These are phyloP conservation scores for Mentha longifolia DNA, from an alignment of 257 asterid genomes.

Conservation along the genomic window DNA sequence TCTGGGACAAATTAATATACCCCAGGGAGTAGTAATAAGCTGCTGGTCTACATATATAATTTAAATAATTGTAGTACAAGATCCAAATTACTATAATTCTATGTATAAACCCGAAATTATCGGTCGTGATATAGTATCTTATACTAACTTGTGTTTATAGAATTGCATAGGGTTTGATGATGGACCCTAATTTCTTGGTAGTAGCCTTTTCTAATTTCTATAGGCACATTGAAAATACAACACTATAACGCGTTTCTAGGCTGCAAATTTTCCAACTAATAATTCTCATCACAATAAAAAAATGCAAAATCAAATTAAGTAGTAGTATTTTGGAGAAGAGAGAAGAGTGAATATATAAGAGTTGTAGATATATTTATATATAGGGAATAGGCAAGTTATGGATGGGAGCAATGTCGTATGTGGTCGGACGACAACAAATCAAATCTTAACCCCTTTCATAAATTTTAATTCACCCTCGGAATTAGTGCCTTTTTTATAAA, in stretches of 20 bases:
- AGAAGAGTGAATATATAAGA: neutral
- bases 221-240: slow-evolving; percentile 58
- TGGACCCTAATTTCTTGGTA: slow-evolving; percentile 41
- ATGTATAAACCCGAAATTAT: slow-evolving; percentile 30
- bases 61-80: neutral
- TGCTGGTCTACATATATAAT: neutral
- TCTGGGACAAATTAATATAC: neutral
- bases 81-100: neutral
- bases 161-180: slow-evolving; percentile 36
- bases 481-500: slow-evolving; percentile 32
- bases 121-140: neutral
- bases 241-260: slow-evolving; percentile 64
- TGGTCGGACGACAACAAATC: slow-evolving; percentile 61
- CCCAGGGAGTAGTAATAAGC: too few species aligned
- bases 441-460: slow-evolving; percentile 32
- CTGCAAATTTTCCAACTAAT: slow-evolving; percentile 45
- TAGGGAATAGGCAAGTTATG: slow-evolving; percentile 47
- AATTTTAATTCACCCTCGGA: slow-evolving; percentile 10
- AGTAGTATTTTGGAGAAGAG: neutral
- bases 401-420: slow-evolving; percentile 60
- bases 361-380: neutral
- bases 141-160: slow-evolving; percentile 1
- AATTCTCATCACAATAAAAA: slow-evolving; percentile 40
- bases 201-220: slow-evolving; percentile 41
- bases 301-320: neutral